phyloP scores from a whole-genome alignment of 2,329 filamentous ascomycete species.

The Immersiporthe knoxdaviesiana region DNA sequence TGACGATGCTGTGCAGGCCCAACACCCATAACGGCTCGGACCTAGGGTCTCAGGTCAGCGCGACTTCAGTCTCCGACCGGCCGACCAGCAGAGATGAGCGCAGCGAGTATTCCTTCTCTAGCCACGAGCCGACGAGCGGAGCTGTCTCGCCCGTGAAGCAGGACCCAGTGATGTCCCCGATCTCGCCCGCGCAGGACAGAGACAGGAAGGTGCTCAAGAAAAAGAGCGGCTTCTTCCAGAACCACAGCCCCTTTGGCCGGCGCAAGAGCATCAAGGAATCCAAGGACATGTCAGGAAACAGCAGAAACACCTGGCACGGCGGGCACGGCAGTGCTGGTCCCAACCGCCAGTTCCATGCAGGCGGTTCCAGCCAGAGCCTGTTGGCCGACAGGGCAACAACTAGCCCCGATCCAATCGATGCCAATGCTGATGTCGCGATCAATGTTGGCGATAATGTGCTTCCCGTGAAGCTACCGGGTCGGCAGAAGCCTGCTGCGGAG shows the following conservation, averaged over 20 bases:
- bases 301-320: conserved; percentile 64
- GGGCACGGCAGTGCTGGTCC: conserved; percentile 31
- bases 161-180: conserved; percentile 39
- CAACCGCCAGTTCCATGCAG: conserved; percentile 46
- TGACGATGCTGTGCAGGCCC: conserved; percentile 94
- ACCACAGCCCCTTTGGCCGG: conserved; percentile 81
- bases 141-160: conserved; percentile 76
- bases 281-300: conserved; percentile 60
- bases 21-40: conserved; percentile 67
- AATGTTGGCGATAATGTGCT: conserved; percentile 97
- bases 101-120: conserved; percentile 90
- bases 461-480: conserved; percentile 80
- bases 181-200: conserved; percentile 50
- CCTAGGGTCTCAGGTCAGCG: conserved; percentile 48
- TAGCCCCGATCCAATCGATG: conserved; percentile 87
- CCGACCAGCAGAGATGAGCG: conserved; percentile 85
- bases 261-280: conserved; percentile 89
- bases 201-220: conserved; percentile 71
- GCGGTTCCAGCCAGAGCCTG: conserved; percentile 44
- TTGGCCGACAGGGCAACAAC: conserved; percentile 47
- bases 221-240: conserved; percentile 89
- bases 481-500: conserved; percentile 49
- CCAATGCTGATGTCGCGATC: conserved; percentile 87
- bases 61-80: conserved; percentile 60
- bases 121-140: conserved; percentile 76